Conservation (phyloP, 129 eudicot genomes). For the Flaveria robusta region DNA sequence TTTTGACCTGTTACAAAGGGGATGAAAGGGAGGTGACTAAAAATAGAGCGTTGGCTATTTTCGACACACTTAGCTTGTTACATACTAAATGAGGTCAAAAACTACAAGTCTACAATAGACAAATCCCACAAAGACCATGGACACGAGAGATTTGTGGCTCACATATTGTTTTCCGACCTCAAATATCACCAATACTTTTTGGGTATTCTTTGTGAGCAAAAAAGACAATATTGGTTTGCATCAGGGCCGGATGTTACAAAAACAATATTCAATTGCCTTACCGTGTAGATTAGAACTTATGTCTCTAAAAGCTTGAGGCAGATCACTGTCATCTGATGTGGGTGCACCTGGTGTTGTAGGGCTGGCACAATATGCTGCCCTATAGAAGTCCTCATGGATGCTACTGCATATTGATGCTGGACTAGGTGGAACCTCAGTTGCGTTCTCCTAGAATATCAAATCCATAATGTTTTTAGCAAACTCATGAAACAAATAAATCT, state of each 20-base stretch:
- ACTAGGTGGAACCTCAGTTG: conserved; percentile 98
- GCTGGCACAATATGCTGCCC: conserved; percentile 63
- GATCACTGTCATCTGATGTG: conserved; percentile 54
- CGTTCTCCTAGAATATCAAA: conserved; percentile 61
- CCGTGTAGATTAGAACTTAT: conserved; percentile 82
- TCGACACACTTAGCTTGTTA: background rate
- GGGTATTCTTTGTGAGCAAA: background rate
- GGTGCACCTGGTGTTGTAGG: conserved; percentile 64
- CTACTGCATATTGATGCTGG: conserved; percentile 97
- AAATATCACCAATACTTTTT: background rate
- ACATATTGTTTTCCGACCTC: background rate
- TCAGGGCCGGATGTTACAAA: background rate
- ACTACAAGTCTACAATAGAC: background rate
- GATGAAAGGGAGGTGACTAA: background rate
- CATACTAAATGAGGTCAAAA: background rate
- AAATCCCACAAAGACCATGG: background rate
- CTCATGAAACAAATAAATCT: background rate
- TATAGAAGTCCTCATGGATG: conserved; percentile 70
- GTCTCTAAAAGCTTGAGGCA: conserved; percentile 72
- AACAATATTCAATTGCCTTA: conserved; percentile 27
- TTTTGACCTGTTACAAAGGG: background rate
- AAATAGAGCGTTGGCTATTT: background rate
- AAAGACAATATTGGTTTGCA: background rate
- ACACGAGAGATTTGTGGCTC: no score
- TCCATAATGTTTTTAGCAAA: conserved; percentile 4